Percentiles rank a stretch among this genome's conserved stretches.
These are phyloP conservation scores for Exophiala dermatitidis DNA, from an alignment of 2,329 filamentous ascomycete species.

Conservation along the genomic window DNA sequence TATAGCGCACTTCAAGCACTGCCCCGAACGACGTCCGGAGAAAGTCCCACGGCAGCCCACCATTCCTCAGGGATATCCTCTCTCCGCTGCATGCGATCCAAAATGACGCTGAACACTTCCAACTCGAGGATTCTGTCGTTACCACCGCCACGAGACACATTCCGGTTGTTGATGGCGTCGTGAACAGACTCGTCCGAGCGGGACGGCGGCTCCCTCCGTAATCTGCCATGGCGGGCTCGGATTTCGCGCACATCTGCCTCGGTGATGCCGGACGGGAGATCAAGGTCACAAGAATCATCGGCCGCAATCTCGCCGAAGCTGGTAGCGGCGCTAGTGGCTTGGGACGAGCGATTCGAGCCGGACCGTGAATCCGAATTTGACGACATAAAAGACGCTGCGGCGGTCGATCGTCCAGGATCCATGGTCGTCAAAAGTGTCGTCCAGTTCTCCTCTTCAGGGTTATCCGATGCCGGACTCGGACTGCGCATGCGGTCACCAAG, in stretches of 20 bases:
- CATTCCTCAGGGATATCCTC: constrained; percentile 75
- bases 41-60: constrained; percentile 65
- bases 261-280: constrained; percentile 26
- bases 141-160: constrained; percentile 4
- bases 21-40: constrained; percentile 30
- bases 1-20: constrained; percentile 3
- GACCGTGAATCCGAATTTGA: constrained; percentile 41
- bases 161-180: not conserved
- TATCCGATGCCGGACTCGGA: constrained; percentile 50
- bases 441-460: constrained; percentile 56
- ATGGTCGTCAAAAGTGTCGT: constrained; percentile 73
- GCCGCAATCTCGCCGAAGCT: constrained; percentile 26
- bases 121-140: constrained; percentile 34
- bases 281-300: constrained; percentile 25
- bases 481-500: constrained; percentile 80
- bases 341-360: constrained; percentile 29
- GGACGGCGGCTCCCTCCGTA: not conserved
- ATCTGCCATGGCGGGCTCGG: constrained; percentile 21
- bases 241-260: constrained; percentile 25
- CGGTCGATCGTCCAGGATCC: constrained; percentile 73
- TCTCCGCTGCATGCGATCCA: constrained; percentile 61
- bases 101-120: constrained; percentile 63
- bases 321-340: constrained; percentile 33
- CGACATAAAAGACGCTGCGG: constrained; percentile 75
- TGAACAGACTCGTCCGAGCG: not conserved